Conservation (phyloP, 192 early-diverging fungal genomes). For the Backusella luteola region DNA sequence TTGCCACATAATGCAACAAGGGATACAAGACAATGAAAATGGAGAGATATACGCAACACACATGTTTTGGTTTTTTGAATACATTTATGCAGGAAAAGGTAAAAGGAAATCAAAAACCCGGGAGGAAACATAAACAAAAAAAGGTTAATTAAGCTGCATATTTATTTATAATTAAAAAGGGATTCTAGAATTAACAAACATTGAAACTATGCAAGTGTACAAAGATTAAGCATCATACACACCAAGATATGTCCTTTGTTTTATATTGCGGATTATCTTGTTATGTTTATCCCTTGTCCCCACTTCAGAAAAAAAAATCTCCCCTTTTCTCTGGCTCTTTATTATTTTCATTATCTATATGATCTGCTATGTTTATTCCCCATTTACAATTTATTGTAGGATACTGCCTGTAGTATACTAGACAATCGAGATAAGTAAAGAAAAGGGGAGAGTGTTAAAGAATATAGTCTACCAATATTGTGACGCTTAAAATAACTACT, state of each 20-base stretch:
- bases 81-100: background rate
- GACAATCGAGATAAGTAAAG: background rate
- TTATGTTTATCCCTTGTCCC: background rate
- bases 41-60: background rate
- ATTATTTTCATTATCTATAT: background rate
- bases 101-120: conserved; percentile 1
- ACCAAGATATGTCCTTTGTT: background rate
- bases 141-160: background rate
- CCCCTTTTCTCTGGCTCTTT: background rate
- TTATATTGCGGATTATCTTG: background rate
- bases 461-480: background rate
- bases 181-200: background rate
- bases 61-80: background rate
- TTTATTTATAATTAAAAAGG: conserved; percentile 4
- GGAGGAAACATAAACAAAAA: background rate
- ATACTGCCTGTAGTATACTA: background rate
- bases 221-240: background rate
- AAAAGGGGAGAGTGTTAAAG: background rate
- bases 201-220: background rate
- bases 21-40: background rate
- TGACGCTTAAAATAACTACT: background rate
- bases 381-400: background rate
- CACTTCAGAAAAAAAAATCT: background rate
- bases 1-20: background rate
- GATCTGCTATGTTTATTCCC: background rate